These are phyloP conservation scores for Ustilago nuda DNA, from an alignment of 1,284 basidiomycete genomes.

Conservation along the genomic window DNA sequence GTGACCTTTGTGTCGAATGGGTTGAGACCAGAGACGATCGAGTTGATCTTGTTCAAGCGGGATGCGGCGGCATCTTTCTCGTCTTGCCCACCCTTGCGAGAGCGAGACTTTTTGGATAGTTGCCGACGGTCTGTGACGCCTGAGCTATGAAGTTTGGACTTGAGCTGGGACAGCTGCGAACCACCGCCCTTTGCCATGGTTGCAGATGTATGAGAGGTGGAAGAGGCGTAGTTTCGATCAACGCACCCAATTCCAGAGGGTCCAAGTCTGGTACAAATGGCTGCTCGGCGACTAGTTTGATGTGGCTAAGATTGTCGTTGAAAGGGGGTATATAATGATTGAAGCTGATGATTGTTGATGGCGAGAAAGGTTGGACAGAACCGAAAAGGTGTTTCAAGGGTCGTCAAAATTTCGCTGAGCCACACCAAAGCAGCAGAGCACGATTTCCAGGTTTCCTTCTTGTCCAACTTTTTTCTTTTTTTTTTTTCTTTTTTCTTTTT, in stretches of 20 bases:
- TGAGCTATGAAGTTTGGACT: constrained; percentile 56
- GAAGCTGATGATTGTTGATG: constrained; percentile 1
- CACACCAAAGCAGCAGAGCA: constrained; percentile 8
- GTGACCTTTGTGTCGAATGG: constrained; percentile 79
- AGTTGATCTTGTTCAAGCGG: constrained; percentile 76
- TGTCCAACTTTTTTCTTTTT: not conserved
- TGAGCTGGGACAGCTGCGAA: constrained; percentile 68
- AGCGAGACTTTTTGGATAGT: constrained; percentile 55
- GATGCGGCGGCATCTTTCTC: constrained; percentile 66
- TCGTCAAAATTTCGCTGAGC: constrained; percentile 34
- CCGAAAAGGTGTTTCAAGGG: constrained; percentile 2
- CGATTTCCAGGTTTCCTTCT: not conserved
- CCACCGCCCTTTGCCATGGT: constrained; percentile 63
- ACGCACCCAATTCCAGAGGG: not conserved
- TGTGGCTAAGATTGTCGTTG: not conserved
- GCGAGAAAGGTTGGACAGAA: not conserved
- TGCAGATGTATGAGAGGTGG: not conserved
- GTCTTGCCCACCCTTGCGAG: constrained; percentile 72
- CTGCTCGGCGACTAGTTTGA: not conserved
- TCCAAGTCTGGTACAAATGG: not conserved
- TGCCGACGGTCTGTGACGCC: constrained; percentile 63
- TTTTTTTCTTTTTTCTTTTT: constrained; percentile 3
- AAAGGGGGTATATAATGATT: constrained; percentile 17
- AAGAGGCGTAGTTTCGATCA: not conserved
- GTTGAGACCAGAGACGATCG: constrained; percentile 87